These are phyloP conservation scores for Boletus rubropictus DNA, from an alignment of 768 basidiomycete species.

Conservation along the genomic window DNA sequence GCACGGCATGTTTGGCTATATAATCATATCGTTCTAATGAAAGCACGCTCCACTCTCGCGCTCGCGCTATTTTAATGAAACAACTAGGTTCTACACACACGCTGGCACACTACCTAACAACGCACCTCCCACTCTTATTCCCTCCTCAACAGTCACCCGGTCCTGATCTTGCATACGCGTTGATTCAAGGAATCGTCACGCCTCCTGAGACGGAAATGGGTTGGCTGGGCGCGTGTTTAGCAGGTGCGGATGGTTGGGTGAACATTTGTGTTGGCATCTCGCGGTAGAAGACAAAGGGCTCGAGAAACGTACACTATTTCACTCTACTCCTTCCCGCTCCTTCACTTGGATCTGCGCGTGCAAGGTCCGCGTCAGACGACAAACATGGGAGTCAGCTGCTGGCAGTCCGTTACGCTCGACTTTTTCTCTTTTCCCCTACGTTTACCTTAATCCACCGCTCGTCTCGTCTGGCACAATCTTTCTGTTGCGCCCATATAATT, in stretches of 20 bases:
- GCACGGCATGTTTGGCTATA: conserved; percentile 17
- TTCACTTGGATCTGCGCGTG: background rate
- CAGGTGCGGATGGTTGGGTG: conserved; percentile 94
- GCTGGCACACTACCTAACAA: conserved; percentile 59
- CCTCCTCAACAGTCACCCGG: conserved; percentile 41
- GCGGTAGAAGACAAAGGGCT: conserved; percentile 16
- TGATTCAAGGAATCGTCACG: conserved; percentile 79
- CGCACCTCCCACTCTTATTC: conserved; percentile 78
- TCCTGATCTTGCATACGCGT: conserved; percentile 61
- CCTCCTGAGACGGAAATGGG: conserved; percentile 88
- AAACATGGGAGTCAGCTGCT: background rate
- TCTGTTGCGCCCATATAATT: conserved; percentile 7
- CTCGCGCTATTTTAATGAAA: background rate
- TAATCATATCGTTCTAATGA: background rate
- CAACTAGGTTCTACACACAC: conserved; percentile 66
- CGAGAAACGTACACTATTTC: background rate
- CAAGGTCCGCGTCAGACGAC: background rate
- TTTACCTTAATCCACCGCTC: conserved; percentile 4
- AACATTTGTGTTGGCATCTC: conserved; percentile 74
- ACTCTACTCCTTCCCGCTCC: background rate
- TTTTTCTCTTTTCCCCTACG: background rate
- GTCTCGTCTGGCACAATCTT: background rate
- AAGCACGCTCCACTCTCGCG: background rate
- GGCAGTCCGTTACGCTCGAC: background rate
- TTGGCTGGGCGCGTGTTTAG: conserved; percentile 89